Evolutionary conservation across 768 basidiomycete species (phyloP), one percentile per base, ranked within the genome.

Genomic region (Pleurotus giganteus): DNA sequence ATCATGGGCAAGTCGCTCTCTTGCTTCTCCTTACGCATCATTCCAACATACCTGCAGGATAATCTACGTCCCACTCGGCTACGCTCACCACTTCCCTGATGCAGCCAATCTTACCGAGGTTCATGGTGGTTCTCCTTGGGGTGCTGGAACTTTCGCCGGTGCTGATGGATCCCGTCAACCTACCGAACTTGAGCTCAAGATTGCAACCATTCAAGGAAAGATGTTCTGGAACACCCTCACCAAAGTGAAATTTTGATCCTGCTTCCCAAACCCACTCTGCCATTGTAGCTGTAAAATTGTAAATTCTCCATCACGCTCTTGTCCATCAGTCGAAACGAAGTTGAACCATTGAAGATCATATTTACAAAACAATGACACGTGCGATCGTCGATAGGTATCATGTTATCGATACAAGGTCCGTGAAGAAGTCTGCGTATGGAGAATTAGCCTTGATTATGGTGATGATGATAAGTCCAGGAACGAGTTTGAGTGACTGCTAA

Each of bases 51-150:
- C 11, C 13, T 12, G 12, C 23, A 51, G 89, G 17, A 80, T 88
- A 26, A 70, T 80, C 65, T 89, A 71, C 61, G 86, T 90, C 2
- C 89, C 92, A 0, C 72, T 89, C 41, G 91, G 91, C 0, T 89
- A 89, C 62, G 71, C 74, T n/a, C 62, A 71, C 55, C 70, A 76
- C 2, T 79, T 80, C 56, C 54, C 64, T 1, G 69, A 74, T 49
- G 56, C 81, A 26, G 57, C 66, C 9, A 76, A 74, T 60, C 8
- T 81, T 31, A 37, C 41, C 0, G 82, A 83, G 64, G 77, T 76
- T 21, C 82, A 79, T 50, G 86, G 86, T 55, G 86, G 85, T 12
- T 86, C 86, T 13, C 82, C 90, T 19, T 92, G 84, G 82, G 91
- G 91, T 59, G 84, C 88, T n/a, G 89, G 87, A 43, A 87, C 87